phyloP scores from a whole-genome alignment of 441 rosid species.

The Pelargonium hybrid region DNA sequence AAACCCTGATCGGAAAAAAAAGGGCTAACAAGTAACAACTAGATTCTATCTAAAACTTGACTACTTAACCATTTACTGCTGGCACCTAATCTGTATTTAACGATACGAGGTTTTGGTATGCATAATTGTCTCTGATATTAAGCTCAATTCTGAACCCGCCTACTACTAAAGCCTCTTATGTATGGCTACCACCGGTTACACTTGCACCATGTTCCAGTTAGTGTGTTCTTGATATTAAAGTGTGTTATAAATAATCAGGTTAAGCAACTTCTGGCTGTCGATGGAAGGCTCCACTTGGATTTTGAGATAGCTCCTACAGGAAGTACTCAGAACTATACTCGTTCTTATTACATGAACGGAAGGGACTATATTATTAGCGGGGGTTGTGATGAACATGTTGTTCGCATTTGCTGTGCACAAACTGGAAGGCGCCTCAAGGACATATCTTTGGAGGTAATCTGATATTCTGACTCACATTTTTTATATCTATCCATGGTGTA shows the following conservation, averaged over 20 bases:
- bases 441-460: slow-evolving; percentile 68
- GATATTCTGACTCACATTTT: slow-evolving; percentile 9
- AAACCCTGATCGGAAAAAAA: too few relatives aligned
- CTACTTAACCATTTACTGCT: too few relatives aligned
- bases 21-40: too few relatives aligned
- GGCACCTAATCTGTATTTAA: background rate
- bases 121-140: background rate
- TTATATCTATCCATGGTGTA: background rate
- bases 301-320: slow-evolving; percentile 65
- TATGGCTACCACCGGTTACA: background rate
- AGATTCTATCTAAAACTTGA: too few relatives aligned
- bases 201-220: slow-evolving; percentile 8
- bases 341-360: slow-evolving; percentile 90
- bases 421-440: slow-evolving; percentile 95
- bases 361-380: slow-evolving; percentile 88
- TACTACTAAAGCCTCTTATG: background rate
- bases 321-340: slow-evolving; percentile 81
- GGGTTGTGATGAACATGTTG: slow-evolving; percentile 80
- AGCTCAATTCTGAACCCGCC: background rate
- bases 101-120: background rate
- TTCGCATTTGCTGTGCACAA: slow-evolving; percentile 88
- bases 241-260: slow-evolving; percentile 39
- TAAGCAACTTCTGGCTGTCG: slow-evolving; percentile 70
- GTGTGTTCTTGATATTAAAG: slow-evolving; percentile 12
- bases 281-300: slow-evolving; percentile 71